Base-by-base conservation (phyloP, 1,284 basidiomycete genomes). In the Leccinum griseonigrum region DNA sequence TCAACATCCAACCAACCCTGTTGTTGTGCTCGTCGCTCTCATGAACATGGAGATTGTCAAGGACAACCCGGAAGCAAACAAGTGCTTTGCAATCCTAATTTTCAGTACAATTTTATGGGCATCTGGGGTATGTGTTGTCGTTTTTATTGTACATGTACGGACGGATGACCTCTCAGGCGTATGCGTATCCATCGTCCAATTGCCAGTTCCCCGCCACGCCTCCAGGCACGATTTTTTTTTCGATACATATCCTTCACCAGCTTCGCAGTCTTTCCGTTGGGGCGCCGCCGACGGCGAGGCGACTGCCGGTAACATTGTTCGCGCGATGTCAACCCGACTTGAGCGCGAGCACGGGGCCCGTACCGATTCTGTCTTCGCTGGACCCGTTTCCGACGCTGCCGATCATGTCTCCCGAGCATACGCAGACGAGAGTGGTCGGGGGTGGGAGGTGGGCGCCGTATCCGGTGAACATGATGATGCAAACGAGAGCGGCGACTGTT, bases 281-380 rank as follows among this genome's bases (percentile, higher is more conserved):
- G 48, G 26, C n/a, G 9, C 28, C 55, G 4, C 50, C 63, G 1
- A n/a, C 18, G 40, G n/a, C 64, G 67, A 60, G 71, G 32, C 29
- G 70, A 38, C 69, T 63, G 0, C 77, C 78, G 5, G 77, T 82
- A 50, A 89, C 87, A 14, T 83, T 92, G 13, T 91, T 90, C 63
- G 90, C 83, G 0, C 75, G 81, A 43, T 84, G 81, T 18, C 80
- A 85, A 18, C 68, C 71, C 11, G 89, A 92, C 60, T 68, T 92
- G 50, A 67, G 67, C 43, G 73, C 66, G 48, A 77, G 88, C 3
- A 74, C 76, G 29, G 84, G 84, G 0, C 90, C 90, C 2, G 86
- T 92, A 0, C 83, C 83, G 2, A 85, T 92, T 52, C 69, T 79
- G 11, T 92, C 89, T 69, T 81, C 81, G 38, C 66, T 85, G 7